These are phyloP conservation scores for Pelagomonas calceolata DNA, from an alignment of 108 stramenopile species.

Conservation along the genomic window DNA sequence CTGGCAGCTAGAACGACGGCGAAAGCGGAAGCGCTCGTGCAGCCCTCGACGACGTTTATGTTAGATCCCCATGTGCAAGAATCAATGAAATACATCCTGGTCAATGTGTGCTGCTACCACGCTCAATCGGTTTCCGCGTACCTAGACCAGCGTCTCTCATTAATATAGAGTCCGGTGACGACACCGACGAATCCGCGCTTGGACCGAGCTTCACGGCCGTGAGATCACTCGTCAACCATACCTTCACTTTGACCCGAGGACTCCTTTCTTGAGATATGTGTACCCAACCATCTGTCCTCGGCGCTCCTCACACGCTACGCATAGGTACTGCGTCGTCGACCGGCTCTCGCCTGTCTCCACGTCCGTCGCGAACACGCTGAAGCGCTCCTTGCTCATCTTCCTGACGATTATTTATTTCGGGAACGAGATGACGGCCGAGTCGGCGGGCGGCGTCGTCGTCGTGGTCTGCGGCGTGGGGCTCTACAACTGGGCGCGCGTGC, in stretches of 20 bases:
- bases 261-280: too few species aligned
- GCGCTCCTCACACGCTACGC: too few species aligned
- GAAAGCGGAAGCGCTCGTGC: background rate
- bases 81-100: too few species aligned
- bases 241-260: too few species aligned
- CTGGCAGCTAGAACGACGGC: background rate
- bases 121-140: conserved; percentile 35
- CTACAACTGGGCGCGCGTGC: background rate
- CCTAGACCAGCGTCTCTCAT: too few species aligned
- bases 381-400: conserved; percentile 32
- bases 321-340: conserved; percentile 37
- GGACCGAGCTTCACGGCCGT: too few species aligned
- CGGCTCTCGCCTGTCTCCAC: conserved; percentile 31
- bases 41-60: background rate
- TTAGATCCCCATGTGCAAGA: too few species aligned
- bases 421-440: background rate
- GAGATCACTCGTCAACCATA: too few species aligned
- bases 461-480: background rate
- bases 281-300: too few species aligned
- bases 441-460: background rate
- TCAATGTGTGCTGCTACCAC: conserved; percentile 41
- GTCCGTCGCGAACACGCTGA: conserved; percentile 33
- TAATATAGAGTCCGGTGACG: too few species aligned
- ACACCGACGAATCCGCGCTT: too few species aligned
- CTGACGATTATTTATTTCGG: conserved; percentile 31